Conservation (phyloP, 805 yeast species). For the Saturnispora serradocipensis region DNA sequence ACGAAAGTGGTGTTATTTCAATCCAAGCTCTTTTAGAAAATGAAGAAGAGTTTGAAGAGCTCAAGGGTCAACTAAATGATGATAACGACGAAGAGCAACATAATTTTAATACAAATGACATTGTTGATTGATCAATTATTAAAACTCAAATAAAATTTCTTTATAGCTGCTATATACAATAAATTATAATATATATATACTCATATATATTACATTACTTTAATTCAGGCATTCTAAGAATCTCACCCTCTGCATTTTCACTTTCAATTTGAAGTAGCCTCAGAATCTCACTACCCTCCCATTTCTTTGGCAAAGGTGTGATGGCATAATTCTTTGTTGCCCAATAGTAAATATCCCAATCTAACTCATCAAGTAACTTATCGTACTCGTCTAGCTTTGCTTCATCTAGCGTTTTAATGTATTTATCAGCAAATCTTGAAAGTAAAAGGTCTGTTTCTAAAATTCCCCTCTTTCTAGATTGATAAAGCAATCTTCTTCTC, state of each 20-base stretch:
- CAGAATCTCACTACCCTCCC: conserved; percentile 65
- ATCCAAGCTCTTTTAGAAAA: conserved; percentile 69
- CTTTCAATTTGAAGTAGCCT: conserved; percentile 61
- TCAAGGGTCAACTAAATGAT: conserved; percentile 33
- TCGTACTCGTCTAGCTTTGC: conserved; percentile 82
- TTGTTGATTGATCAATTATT: conserved; percentile 1
- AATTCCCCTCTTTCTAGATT: conserved; percentile 90
- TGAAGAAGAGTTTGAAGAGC: conserved; percentile 54
- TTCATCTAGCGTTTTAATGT: conserved; percentile 47
- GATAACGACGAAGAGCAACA: conserved; percentile 4
- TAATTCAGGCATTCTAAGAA: conserved; percentile 81
- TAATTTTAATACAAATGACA: conserved; percentile 6
- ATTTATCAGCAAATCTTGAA: conserved; percentile 74
- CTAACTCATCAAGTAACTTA: conserved; percentile 78
- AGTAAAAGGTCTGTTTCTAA: conserved; percentile 84
- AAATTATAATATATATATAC: not conserved
- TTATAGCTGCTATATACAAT: not conserved
- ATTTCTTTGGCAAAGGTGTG: conserved; percentile 80
- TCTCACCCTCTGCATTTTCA: conserved; percentile 58
- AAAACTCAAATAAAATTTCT: not conserved
- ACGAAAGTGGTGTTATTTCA: conserved; percentile 76
- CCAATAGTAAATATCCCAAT: conserved; percentile 99
- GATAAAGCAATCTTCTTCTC: conserved; percentile 84
- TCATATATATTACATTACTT: conserved; percentile 12
- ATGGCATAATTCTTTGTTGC: conserved; percentile 76